A percentile compares a stretch with the other conserved stretches of the same genome.
Conservation (phyloP, 192 early-diverging fungal species). For the Phlyctochytrium arcticum region DNA sequence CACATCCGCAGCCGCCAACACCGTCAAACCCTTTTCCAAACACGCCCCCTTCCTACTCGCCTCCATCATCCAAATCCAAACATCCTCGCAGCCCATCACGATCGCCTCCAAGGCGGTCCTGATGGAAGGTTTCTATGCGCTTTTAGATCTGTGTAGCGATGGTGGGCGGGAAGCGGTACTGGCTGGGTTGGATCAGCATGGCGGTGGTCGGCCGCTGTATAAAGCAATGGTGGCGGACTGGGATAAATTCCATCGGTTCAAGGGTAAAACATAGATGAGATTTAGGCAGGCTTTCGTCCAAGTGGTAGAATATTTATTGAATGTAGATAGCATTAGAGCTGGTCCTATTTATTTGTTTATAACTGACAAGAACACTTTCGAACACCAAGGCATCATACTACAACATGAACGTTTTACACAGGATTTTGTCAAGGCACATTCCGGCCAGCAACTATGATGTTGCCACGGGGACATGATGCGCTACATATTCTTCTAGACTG, state of each 20-base stretch:
- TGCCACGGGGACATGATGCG: no score
- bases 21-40: conserved; percentile 36
- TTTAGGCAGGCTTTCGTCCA: no score
- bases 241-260: conserved; percentile 28
- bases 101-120: conserved; percentile 36
- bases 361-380: no score
- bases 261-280: conserved; percentile 19
- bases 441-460: no score
- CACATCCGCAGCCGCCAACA: neutral
- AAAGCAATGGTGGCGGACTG: conserved; percentile 39
- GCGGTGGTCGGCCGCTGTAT: conserved; percentile 22
- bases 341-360: no score
- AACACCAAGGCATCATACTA: no score
- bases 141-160: conserved; percentile 64
- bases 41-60: conserved; percentile 38
- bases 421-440: no score
- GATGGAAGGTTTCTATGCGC: conserved; percentile 49
- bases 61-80: conserved; percentile 59
- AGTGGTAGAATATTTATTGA: no score
- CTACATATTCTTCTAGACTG: no score
- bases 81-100: conserved; percentile 23
- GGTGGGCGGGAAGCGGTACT: conserved; percentile 63
- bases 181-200: conserved; percentile 47
- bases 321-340: no score
- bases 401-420: no score